These are phyloP conservation scores for Epichloe uncinata DNA, from an alignment of 2,329 filamentous ascomycete species.

Conservation along the genomic window DNA sequence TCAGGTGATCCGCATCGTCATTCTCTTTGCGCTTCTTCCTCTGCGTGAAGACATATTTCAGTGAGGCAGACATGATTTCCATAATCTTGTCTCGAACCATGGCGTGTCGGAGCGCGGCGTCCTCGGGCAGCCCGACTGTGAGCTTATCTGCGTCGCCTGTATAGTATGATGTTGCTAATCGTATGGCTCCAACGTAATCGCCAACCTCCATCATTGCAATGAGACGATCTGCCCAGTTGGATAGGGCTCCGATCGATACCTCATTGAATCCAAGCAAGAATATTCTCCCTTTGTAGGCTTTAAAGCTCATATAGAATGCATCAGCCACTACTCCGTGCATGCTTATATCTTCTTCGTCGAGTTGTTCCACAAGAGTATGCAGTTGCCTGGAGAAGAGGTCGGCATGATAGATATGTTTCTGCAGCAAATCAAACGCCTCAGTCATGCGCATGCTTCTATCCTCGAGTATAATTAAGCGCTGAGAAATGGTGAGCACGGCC, in stretches of 20 bases:
- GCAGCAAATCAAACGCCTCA: constrained; percentile 82
- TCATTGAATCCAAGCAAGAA: constrained; percentile 94
- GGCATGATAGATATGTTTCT: constrained; percentile 83
- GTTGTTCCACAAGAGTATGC: constrained; percentile 69
- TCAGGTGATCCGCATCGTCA: constrained; percentile 47
- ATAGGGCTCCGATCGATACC: constrained; percentile 76
- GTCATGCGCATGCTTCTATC: constrained; percentile 82
- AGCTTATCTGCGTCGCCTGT: constrained; percentile 84
- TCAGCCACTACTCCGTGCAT: constrained; percentile 96
- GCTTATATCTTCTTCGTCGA: constrained; percentile 74
- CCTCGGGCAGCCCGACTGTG: constrained; percentile 84
- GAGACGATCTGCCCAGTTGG: constrained; percentile 92
- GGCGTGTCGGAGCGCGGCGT: constrained; percentile 57
- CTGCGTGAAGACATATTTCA: constrained; percentile 76
- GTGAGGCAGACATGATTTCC: constrained; percentile 84
- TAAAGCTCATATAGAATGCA: constrained; percentile 96
- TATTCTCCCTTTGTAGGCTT: constrained; percentile 82
- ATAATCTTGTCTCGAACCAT: constrained; percentile 81
- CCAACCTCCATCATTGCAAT: constrained; percentile 92
- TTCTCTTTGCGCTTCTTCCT: constrained; percentile 33
- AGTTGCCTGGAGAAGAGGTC: constrained; percentile 86
- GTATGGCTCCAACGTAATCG: constrained; percentile 88
- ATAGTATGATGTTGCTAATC: constrained; percentile 84
- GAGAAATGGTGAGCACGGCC: constrained; percentile 84
- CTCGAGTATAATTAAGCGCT: constrained; percentile 83